Evolutionary conservation across 2,329 filamentous ascomycete genomes (phyloP).

Genomic region (Xylaria sp.): DNA sequence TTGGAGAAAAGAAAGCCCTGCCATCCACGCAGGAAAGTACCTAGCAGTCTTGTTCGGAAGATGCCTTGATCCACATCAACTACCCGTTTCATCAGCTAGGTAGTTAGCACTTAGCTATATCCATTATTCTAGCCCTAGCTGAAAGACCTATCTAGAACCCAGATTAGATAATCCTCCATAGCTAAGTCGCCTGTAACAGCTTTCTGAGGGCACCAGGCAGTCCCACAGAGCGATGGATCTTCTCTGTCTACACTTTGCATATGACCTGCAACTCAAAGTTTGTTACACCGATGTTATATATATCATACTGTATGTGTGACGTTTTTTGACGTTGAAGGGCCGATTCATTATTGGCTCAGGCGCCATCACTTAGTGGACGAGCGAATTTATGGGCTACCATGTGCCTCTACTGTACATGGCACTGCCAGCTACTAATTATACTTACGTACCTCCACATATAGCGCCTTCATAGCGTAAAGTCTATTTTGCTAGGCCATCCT

Average conservation of each 20-base stretch:
- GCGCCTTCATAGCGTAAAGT: slow-evolving; percentile 40
- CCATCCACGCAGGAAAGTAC: slow-evolving; percentile 8
- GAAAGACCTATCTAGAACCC: slow-evolving; percentile 26
- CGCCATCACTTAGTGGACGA: neutral
- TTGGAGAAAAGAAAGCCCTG: neutral
- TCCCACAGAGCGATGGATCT: neutral
- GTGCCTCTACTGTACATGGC: slow-evolving; percentile 13
- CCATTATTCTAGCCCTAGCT: slow-evolving; percentile 30
- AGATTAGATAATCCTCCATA: slow-evolving; percentile 14
- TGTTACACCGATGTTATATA: slow-evolving; percentile 14
- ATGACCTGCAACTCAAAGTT: slow-evolving; percentile 10
- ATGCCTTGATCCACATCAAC: slow-evolving; percentile 27
- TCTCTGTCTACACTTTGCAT: neutral
- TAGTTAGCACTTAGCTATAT: slow-evolving; percentile 26
- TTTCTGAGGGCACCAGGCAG: neutral
- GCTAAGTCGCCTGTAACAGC: slow-evolving; percentile 13
- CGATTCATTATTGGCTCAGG: slow-evolving; percentile 5
- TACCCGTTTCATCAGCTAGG: slow-evolving; percentile 15
- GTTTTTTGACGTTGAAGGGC: slow-evolving; percentile 3
- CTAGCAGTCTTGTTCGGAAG: slow-evolving; percentile 24
- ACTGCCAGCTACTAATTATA: slow-evolving; percentile 6
- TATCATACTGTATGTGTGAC: slow-evolving; percentile 27
- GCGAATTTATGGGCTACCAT: slow-evolving; percentile 18
- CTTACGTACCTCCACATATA: slow-evolving; percentile 30
- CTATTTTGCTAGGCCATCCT: slow-evolving; percentile 41